Evolutionary conservation across 2,329 filamentous ascomycete genomes (phyloP), one percentile per base, ranked within the genome.

Genomic region (Claviceps citrina): DNA sequence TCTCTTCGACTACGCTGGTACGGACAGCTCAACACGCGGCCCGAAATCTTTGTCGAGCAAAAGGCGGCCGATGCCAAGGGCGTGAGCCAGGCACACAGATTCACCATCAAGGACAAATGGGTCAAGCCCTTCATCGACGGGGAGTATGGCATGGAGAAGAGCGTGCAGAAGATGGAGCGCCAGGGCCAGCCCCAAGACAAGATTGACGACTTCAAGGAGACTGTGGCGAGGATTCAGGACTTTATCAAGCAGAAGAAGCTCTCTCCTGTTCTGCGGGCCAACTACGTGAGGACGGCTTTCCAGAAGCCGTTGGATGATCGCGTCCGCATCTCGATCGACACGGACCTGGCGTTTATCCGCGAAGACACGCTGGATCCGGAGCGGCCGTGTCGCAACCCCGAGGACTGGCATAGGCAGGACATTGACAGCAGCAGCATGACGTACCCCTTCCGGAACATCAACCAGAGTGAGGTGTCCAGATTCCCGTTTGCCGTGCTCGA

Each of bases 31-130:
- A 74, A 71, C 42, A 68, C 81, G 33, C 79, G 78, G 51, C 84
- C 86, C 0, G 81, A 91, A 41, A 81, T 98, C 40, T 73, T 78
- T 46, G 63, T 96, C 28, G 91, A 96, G 65, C 85, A 93, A 61
- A 98, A 96, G 68, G 80, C 76, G 9, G 76, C 93, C 41, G 74
- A 79, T 42, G 76, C 81, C 37, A 80, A 81, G 49, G 80, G 85
- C 46, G 73, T 69, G 40, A 91, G 82, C 58, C 76, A 81, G 48
- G 86, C 94, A 57, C 73, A 78, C 50, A 78, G 78, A 49, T 83
- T 96, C 51, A 67, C 74, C 18, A 83, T 95, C 62, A 98, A 98
- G 65, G 82, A 87, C 54, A 96, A 96, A 59, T 94, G 95, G 56
- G 71, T 96, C 45, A 79, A 87, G 58, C 69, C 78, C 1, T 95